Conservation (phyloP, 305 asterid species). For the Fraxinus latifolia region DNA sequence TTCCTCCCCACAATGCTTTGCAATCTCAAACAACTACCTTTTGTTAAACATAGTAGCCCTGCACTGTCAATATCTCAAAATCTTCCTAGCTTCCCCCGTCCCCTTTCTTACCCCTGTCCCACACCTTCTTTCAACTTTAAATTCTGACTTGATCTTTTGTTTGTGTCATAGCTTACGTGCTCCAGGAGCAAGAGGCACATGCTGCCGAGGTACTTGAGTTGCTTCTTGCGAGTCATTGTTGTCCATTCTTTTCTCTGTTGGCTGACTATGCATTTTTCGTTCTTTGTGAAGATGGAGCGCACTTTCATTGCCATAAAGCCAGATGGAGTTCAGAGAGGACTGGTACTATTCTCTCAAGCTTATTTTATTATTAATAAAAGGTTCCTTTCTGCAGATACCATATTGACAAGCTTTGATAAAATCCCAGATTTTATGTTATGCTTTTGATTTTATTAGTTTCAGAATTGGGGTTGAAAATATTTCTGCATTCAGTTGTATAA, state of each 20-base stretch:
- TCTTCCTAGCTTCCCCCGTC: neutral
- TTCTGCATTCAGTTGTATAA: neutral
- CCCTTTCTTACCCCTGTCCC: neutral
- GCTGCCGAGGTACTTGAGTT: conserved; percentile 69
- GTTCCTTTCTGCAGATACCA: conserved; percentile 18
- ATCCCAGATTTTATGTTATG: neutral
- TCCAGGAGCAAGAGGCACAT: conserved; percentile 77
- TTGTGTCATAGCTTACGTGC: conserved; percentile 57
- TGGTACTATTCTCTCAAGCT: conserved; percentile 46
- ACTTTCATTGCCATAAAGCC: conserved; percentile 97
- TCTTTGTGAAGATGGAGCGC: conserved; percentile 60
- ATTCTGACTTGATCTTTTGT: conserved; percentile 18
- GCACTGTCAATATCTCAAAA: neutral
- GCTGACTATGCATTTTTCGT: conserved; percentile 22
- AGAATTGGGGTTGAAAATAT: neutral
- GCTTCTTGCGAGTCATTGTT: neutral
- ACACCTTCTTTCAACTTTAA: neutral
- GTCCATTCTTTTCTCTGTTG: conserved; percentile 8
- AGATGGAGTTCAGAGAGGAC: conserved; percentile 96
- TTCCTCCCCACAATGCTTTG: conserved; percentile 14
- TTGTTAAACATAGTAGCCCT: neutral
- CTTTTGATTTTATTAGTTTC: neutral
- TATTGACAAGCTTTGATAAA: neutral
- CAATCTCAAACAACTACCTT: conserved; percentile 3
- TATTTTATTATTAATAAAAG: neutral